A percentile compares a stretch with the other conserved stretches of the same genome.
phyloP scores from a whole-genome alignment of 176 grass and related monocot genomes.

The Triticum urartu region DNA sequence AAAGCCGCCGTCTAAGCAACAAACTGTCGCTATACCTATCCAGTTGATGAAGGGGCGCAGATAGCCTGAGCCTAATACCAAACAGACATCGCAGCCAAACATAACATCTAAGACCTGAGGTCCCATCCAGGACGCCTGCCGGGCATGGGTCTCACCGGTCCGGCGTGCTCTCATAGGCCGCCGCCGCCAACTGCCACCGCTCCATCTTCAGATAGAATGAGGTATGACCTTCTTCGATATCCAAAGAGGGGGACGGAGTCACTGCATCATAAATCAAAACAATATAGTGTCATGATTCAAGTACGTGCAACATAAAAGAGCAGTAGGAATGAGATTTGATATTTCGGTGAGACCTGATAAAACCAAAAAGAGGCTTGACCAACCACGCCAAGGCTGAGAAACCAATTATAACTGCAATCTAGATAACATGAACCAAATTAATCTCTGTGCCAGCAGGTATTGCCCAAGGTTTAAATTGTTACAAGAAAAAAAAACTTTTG shows the following conservation, averaged over 20 bases:
- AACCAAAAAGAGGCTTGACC: constrained; percentile 96
- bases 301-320: not conserved
- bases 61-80: too few relatives aligned
- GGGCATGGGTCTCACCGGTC: too few relatives aligned
- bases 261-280: constrained; percentile 36
- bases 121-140: too few relatives aligned
- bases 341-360: constrained; percentile 68
- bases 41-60: too few relatives aligned
- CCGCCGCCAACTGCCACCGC: too few relatives aligned
- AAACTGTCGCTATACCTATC: too few relatives aligned
- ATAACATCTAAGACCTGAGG: too few relatives aligned
- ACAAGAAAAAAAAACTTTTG: not conserved
- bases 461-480: not conserved
- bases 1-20: too few relatives aligned
- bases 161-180: too few relatives aligned
- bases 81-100: too few relatives aligned
- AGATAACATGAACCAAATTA: constrained; percentile 46
- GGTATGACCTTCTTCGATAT: constrained; percentile 93
- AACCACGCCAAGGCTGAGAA: constrained; percentile 93
- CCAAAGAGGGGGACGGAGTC: constrained; percentile 94
- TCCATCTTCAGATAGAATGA: constrained; percentile 45
- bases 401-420: constrained; percentile 97
- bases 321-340: not conserved
- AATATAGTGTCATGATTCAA: not conserved
- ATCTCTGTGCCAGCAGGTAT: not conserved